Evolutionary conservation across 2,329 filamentous ascomycete species (phyloP).

Genomic region (Sclerotinia minor): DNA sequence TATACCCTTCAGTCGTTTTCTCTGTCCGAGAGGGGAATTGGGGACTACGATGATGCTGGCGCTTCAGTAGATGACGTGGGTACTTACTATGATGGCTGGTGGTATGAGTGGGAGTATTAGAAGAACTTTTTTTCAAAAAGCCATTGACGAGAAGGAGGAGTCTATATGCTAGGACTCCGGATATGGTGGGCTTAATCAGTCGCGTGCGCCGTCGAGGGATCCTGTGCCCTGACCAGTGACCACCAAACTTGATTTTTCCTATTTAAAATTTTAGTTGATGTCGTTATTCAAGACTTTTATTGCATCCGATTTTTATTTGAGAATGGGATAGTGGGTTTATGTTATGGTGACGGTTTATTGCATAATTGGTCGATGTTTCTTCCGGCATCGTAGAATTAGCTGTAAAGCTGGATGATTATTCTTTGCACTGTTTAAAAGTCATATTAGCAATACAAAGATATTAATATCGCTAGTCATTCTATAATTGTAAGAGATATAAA

Average conservation of each 20-base stretch:
- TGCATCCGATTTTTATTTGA: background rate
- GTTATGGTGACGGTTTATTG: background rate
- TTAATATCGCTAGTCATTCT: too few species aligned
- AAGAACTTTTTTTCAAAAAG: background rate
- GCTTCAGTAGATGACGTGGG: constrained; percentile 17
- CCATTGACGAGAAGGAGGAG: background rate
- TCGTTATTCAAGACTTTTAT: background rate
- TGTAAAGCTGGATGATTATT: too few species aligned
- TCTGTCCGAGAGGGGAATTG: too few species aligned
- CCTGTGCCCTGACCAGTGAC: background rate
- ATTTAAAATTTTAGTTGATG: background rate
- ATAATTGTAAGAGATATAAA: too few species aligned
- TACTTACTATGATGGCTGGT: background rate
- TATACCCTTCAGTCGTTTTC: too few species aligned
- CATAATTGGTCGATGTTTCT: background rate
- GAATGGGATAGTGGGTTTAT: background rate
- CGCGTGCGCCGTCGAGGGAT: constrained; percentile 7
- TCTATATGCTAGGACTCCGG: background rate
- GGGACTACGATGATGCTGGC: too few species aligned
- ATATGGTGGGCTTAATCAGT: background rate
- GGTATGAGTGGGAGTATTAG: constrained; percentile 12
- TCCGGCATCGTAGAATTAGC: background rate
- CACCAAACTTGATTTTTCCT: background rate
- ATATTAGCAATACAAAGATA: too few species aligned
- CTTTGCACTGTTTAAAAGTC: background rate